phyloP scores from a whole-genome alignment of 805 yeast species.

The Wickerhamiella sergipiensis region DNA sequence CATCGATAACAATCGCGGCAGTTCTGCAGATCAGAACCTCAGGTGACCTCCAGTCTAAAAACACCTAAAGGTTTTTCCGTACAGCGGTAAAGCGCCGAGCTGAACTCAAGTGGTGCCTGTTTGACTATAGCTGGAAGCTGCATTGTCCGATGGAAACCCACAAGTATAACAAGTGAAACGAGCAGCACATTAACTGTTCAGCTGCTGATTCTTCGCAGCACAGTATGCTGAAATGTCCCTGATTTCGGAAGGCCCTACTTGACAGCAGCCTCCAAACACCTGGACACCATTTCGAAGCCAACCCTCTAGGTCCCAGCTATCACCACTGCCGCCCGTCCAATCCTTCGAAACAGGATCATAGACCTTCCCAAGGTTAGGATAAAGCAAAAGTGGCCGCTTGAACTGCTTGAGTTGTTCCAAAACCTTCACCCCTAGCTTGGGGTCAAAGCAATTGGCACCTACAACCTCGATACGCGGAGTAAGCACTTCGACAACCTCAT shows the following conservation, averaged over 20 bases:
- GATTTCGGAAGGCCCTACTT: constrained; percentile 17
- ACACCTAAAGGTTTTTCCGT: too few species aligned
- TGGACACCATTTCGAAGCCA: constrained; percentile 33
- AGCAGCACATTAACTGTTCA: too few species aligned
- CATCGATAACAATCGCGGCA: too few species aligned
- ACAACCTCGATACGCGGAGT: constrained; percentile 25
- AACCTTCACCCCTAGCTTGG: constrained; percentile 29
- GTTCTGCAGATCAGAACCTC: too few species aligned
- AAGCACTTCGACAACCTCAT: constrained; percentile 24
- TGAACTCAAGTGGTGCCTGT: too few species aligned
- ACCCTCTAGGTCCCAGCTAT: constrained; percentile 16
- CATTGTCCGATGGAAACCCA: too few species aligned
- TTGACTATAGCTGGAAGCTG: too few species aligned
- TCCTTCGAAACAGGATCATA: constrained; percentile 36
- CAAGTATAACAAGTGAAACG: too few species aligned
- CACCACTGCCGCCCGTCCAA: constrained; percentile 24
- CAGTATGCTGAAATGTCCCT: not conserved
- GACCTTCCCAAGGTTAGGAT: constrained; percentile 66
- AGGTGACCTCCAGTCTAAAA: too few species aligned
- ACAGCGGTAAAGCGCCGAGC: too few species aligned
- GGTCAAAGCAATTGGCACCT: constrained; percentile 60
- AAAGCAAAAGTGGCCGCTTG: constrained; percentile 35
- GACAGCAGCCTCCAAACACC: constrained; percentile 65
- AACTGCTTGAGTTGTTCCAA: constrained; percentile 24
- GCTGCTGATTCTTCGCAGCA: too few species aligned